These are phyloP conservation scores for Wickerhamiella hasegawae DNA, from an alignment of 805 yeast genomes.

Conservation along the genomic window DNA sequence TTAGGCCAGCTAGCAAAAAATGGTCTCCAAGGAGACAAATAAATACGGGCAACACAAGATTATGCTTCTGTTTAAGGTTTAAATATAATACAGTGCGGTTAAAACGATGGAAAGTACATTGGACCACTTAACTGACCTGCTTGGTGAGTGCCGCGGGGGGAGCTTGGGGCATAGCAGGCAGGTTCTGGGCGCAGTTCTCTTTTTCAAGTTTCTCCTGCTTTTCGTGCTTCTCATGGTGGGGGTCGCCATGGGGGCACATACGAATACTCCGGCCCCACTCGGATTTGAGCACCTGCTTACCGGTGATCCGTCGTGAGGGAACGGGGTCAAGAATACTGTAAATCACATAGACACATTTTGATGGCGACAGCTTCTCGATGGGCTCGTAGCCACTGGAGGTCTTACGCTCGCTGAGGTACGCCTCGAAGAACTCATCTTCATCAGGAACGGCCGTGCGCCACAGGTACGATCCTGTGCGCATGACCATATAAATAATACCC, in stretches of 20 bases:
- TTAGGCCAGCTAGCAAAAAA: too few species aligned
- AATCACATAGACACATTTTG: constrained; percentile 82
- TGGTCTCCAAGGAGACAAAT: too few species aligned
- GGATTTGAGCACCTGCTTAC: constrained; percentile 71
- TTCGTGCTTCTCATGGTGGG: neutral
- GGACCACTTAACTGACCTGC: too few species aligned
- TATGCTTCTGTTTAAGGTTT: too few species aligned
- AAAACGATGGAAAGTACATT: too few species aligned
- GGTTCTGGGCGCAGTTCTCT: too few species aligned
- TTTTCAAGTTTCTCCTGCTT: too few species aligned
- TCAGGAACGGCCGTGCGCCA: constrained; percentile 68
- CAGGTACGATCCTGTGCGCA: constrained; percentile 83
- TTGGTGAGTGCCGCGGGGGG: too few species aligned
- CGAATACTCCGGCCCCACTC: constrained; percentile 92
- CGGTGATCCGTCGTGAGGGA: constrained; percentile 74
- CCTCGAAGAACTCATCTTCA: constrained; percentile 66
- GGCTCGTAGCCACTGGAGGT: constrained; percentile 83
- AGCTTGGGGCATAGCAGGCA: too few species aligned
- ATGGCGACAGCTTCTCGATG: constrained; percentile 68
- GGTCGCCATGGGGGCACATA: constrained; percentile 57
- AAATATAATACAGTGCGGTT: too few species aligned
- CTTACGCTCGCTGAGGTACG: constrained; percentile 62
- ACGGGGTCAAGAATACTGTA: constrained; percentile 88
- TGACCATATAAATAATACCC: constrained; percentile 61
- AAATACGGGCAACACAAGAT: too few species aligned